Conservation (phyloP, 2,329 filamentous ascomycete genomes). For the Pseudogymnoascus sp. region DNA sequence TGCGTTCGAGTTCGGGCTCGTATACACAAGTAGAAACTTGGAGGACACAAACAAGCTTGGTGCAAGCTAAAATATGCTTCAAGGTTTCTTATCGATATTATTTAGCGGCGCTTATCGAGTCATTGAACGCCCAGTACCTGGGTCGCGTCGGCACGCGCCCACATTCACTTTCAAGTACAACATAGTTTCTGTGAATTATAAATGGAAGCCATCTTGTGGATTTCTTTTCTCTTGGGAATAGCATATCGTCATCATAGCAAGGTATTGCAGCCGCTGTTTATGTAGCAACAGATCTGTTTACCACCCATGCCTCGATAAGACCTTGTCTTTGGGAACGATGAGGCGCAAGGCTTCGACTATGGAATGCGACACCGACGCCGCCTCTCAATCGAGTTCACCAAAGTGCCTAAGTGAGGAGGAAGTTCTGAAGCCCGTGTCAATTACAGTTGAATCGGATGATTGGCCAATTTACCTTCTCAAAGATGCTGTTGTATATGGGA, state of each 20-base stretch:
- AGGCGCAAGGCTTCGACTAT: neutral
- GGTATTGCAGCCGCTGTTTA: neutral
- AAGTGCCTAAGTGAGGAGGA: conserved; percentile 19
- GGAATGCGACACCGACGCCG: conserved; percentile 31
- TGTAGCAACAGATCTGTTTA: neutral
- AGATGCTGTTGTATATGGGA: conserved; percentile 51
- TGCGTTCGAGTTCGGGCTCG: conserved; percentile 13
- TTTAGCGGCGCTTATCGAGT: conserved; percentile 8
- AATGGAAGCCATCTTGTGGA: neutral
- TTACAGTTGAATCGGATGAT: conserved; percentile 35
- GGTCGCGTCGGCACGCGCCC: conserved; percentile 1
- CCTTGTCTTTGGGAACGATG: neutral
- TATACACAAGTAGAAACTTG: neutral
- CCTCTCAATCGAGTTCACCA: conserved; percentile 26
- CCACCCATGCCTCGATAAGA: conserved; percentile 2
- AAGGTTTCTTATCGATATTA: conserved; percentile 6
- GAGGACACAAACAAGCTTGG: neutral
- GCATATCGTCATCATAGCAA: neutral
- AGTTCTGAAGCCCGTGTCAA: conserved; percentile 13
- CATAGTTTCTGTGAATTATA: neutral
- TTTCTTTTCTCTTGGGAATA: neutral
- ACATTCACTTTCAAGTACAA: neutral
- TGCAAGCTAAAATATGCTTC: conserved; percentile 4
- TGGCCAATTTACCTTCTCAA: conserved; percentile 56
- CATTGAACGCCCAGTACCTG: neutral